Conservation (phyloP, 345 rosid genomes). For the Citrus australasica region DNA sequence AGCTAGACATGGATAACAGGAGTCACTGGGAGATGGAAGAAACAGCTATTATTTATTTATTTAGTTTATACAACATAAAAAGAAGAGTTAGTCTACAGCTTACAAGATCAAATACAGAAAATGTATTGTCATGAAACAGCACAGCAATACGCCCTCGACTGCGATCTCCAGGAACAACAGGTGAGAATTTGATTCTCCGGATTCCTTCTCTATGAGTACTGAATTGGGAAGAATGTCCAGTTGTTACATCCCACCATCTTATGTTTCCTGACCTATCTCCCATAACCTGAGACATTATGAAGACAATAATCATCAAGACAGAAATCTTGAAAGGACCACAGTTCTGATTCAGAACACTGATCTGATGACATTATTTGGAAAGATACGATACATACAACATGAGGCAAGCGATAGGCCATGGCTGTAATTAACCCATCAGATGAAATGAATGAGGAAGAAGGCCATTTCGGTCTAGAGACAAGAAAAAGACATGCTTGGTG, state of each 20-base stretch:
- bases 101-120: conserved; percentile 93
- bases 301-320: conserved; percentile 6
- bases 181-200: conserved; percentile 91
- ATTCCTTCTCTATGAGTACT: conserved; percentile 91
- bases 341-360: conserved; percentile 3
- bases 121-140: conserved; percentile 90
- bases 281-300: conserved; percentile 38
- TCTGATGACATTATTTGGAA: background rate
- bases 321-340: conserved; percentile 18
- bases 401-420: conserved; percentile 96
- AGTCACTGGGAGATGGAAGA: background rate
- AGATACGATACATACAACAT: conserved; percentile 64
- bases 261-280: conserved; percentile 86
- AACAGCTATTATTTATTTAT: background rate
- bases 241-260: conserved; percentile 99
- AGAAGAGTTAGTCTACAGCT: conserved; percentile 26
- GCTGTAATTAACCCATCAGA: conserved; percentile 94
- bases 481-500: conserved; percentile 6
- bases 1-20: background rate
- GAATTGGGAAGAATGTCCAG: conserved; percentile 94
- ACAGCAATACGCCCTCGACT: conserved; percentile 97
- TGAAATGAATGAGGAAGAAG: conserved; percentile 90
- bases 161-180: conserved; percentile 87
- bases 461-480: conserved; percentile 95
- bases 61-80: background rate